Percentiles rank a stretch among this genome's conserved stretches.
Conservation (phyloP, 1,284 basidiomycete genomes). For the Rhodotorula sp. region DNA sequence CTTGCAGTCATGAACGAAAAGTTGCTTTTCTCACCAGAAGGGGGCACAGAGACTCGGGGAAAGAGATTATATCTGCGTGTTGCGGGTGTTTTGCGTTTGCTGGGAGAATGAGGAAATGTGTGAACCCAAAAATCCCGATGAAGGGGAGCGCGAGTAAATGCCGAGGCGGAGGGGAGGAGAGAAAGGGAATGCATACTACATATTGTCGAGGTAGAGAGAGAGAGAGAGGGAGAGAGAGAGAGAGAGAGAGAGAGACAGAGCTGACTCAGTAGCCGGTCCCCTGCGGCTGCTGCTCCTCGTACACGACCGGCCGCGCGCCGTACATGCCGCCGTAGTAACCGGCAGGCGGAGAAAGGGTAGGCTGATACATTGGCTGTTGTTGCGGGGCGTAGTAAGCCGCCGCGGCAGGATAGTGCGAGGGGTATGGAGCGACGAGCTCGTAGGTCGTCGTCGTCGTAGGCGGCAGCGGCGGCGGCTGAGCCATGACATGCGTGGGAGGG, state of each 20-base stretch:
- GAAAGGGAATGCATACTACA: neutral
- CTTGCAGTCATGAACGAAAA: too few species aligned
- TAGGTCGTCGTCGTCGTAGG: neutral
- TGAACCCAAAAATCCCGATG: neutral
- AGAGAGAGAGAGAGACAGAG: neutral
- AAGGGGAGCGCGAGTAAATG: neutral
- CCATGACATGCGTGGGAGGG: neutral
- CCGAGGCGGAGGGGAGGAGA: neutral
- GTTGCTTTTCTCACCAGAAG: too few species aligned
- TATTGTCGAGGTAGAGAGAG: neutral
- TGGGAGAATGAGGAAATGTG: neutral
- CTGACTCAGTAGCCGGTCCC: conserved; percentile 6
- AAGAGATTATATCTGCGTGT: neutral
- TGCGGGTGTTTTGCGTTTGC: neutral
- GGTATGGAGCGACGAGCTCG: conserved; percentile 5
- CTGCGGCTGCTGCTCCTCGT: neutral
- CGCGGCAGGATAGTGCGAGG: neutral
- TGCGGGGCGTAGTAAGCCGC: conserved; percentile 4
- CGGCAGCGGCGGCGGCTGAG: neutral
- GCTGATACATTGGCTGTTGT: neutral
- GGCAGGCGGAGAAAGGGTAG: neutral
- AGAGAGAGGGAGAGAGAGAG: too few species aligned
- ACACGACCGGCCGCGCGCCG: neutral
- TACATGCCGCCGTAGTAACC: neutral
- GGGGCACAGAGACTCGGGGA: neutral